Evolutionary conservation across 2,329 filamentous ascomycete genomes (phyloP), one percentile per base, ranked within the genome.

Genomic region (Apiospora hydei): DNA sequence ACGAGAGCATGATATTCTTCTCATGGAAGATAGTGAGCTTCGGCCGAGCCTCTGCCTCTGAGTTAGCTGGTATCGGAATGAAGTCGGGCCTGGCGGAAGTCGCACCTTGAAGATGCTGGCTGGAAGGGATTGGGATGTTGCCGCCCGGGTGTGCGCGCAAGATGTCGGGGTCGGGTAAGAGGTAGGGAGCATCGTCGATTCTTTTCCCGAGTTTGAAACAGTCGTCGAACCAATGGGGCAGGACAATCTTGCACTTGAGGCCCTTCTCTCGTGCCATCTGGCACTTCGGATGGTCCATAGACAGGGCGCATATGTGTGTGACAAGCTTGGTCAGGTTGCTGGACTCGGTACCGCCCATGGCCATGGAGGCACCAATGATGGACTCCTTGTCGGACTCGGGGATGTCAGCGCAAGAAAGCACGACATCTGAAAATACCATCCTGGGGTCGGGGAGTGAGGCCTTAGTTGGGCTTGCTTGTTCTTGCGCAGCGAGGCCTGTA

Each of bases 191-290:
- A 81, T 99, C 96, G 76, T 94, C 93, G 76, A 99, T 98, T 72
- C 94, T 91, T 82, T 94, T 95, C 69, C 96, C 95, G 41, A 99
- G 89, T 82, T 94, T 96, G 76, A 99, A 89, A 82, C 96, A 99
- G 80, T 98, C 96, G 77, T 98, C 96, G 79, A 99, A 98, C 94
- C 96, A 98, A 80, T 98, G 96, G 49, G 96, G 96, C 70, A 99
- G 86, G 24, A 99, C 94, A 72, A 98, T 92, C 82, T 94, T 95
- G 81, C 90, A 90, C 71, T 90, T 90, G 70, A 94, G 85, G 2
- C 88, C 88, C 81, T 92, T 97, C 11, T 87, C 84, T 61, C 85
- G 75, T 0, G 92, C 92, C 70, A 89, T 80, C 73, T 87, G 79
- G 74, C 92, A 93, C 80, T 95, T 94, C 3, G 91, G 88, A 71